Percentiles rank a stretch among this genome's conserved stretches.
These are phyloP conservation scores for Diaporthe batatas DNA, from an alignment of 2,329 filamentous ascomycete species.

Conservation along the genomic window DNA sequence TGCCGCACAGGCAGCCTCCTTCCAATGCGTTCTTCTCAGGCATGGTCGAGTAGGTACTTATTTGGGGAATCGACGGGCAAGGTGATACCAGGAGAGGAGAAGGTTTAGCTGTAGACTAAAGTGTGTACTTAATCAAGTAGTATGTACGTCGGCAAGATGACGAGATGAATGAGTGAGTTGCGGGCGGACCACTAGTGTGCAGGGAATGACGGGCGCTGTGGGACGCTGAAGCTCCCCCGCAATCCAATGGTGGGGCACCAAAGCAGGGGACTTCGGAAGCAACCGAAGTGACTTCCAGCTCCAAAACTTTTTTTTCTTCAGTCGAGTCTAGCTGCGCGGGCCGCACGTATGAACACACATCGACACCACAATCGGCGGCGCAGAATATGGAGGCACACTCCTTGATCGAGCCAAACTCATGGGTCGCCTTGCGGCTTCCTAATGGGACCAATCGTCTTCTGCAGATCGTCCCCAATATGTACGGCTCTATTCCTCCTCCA, in stretches of 20 bases:
- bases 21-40: conserved; percentile 8
- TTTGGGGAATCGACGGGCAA: background rate
- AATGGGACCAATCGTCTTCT: conserved; percentile 70
- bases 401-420: conserved; percentile 68
- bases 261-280: conserved; percentile 26
- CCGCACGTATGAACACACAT: background rate
- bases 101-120: too few relatives aligned
- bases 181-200: background rate
- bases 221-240: conserved; percentile 27
- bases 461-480: conserved; percentile 73
- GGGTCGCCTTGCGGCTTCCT: conserved; percentile 71
- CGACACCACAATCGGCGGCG: background rate
- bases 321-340: background rate
- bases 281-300: conserved; percentile 27
- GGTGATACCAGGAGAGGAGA: background rate
- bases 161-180: background rate
- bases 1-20: conserved; percentile 38
- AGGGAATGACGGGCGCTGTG: conserved; percentile 8
- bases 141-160: too few relatives aligned
- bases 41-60: background rate
- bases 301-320: conserved; percentile 34
- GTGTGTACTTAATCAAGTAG: too few relatives aligned
- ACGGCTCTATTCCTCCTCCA: conserved; percentile 43
- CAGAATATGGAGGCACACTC: conserved; percentile 53
- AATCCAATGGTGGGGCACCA: background rate